Base-by-base conservation (phyloP, 805 yeast genomes). In the Candida stauntonica region DNA sequence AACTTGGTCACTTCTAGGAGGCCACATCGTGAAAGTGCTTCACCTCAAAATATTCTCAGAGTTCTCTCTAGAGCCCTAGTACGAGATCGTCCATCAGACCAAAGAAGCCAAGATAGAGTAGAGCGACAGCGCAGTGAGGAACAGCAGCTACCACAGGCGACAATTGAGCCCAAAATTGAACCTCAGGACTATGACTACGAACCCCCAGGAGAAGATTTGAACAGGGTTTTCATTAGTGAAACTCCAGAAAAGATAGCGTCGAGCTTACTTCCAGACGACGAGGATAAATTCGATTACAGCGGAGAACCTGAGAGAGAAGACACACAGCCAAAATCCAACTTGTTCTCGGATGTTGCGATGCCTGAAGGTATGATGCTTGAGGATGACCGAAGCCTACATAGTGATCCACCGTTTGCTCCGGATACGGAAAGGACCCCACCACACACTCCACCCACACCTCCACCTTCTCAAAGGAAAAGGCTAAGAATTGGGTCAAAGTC, bases 331-430 rank as follows among this genome's bases (percentile, higher is more conserved):
- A n/a, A 36, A 14, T 38, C 45, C 2, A 17, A 38, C 1, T 18
- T 38, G 7, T 39, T 43, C 27, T 50, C 57, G 4, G 59, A 53
- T 33, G 44, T 54, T 34, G 59, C 54, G 3, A 39, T 50, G 7
- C 59, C 59, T 2, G 50, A 47, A 26, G 59, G 55, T n/a, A 34
- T 54, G 2, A 50, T 53, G 45, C 50, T 47, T 16, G 41, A 26
- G 3, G 45, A 39, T 14, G 26, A 15, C 13, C n/a, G 11, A 13
- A 26, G 11, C n/a, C 30, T 15, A 28, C 30, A 16, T 9, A 14
- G 9, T 15, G 28, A 26, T 26, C 15, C 13, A 9, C 24, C 24
- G 24, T 11, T 26, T 26, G 28, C 15, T 6, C 13, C 28, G 7
- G 33, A 35, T 14, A 29, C 12, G 9, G 42, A 26, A 9, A 16